These are phyloP conservation scores for Lonicera japonica DNA, from an alignment of 129 eudicot genomes.

Conservation along the genomic window DNA sequence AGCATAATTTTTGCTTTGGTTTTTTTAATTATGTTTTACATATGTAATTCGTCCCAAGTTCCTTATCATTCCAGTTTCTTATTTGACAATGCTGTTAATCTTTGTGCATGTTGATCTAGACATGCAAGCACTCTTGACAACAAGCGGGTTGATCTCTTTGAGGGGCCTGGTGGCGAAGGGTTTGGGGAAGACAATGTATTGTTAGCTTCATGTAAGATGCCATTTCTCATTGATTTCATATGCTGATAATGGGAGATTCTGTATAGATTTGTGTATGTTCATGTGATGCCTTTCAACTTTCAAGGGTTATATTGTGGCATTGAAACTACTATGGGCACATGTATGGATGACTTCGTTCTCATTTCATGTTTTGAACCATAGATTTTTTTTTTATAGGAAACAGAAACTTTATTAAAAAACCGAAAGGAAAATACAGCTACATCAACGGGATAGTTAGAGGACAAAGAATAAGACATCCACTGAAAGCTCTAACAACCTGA, in stretches of 20 bases:
- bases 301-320: not conserved
- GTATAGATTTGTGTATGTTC: not conserved
- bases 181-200: constrained; percentile 66
- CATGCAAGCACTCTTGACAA: constrained; percentile 72
- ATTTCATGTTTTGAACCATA: not conserved
- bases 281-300: not conserved
- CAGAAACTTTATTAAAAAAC: too few species aligned
- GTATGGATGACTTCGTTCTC: not conserved
- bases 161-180: constrained; percentile 72
- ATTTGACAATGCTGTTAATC: not conserved
- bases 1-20: not conserved
- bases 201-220: constrained; percentile 75
- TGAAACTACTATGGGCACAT: not conserved
- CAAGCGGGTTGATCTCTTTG: constrained; percentile 87
- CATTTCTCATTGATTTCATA: constrained; percentile 2
- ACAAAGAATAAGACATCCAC: too few species aligned
- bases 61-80: not conserved
- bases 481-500: too few species aligned
- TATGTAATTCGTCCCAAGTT: not conserved
- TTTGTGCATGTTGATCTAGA: constrained; percentile 33
- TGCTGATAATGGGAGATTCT: not conserved
- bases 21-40: not conserved
- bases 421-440: too few species aligned
- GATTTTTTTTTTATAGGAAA: too few species aligned
- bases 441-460: too few species aligned